These are phyloP conservation scores for Elaeagnus macrophylla DNA, from an alignment of 306 rosid species.

Conservation along the genomic window DNA sequence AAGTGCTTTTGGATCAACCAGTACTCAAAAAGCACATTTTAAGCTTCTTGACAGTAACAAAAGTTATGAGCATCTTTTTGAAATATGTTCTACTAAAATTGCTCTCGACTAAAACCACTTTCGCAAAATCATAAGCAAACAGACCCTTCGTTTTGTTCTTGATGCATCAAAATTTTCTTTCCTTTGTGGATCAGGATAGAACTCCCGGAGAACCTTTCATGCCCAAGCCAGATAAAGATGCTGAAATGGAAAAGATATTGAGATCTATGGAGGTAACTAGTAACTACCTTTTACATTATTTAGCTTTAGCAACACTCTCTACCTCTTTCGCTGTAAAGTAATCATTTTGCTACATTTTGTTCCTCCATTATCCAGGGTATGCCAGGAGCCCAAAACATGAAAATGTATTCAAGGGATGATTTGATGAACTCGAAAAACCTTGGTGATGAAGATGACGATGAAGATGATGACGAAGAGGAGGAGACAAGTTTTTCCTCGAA, in stretches of 20 bases:
- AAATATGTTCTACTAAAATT: too few relatives aligned
- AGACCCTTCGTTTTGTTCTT: neutral
- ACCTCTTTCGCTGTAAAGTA: constrained; percentile 3
- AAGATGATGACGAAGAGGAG: constrained; percentile 39
- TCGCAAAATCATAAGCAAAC: neutral
- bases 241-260: constrained; percentile 85
- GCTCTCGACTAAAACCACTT: too few relatives aligned
- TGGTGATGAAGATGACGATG: constrained; percentile 57
- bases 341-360: constrained; percentile 1
- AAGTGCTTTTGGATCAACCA: neutral
- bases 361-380: constrained; percentile 56
- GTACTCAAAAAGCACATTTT: neutral
- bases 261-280: constrained; percentile 85
- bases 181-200: constrained; percentile 48
- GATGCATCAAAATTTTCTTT: neutral
- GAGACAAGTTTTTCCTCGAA: constrained; percentile 49
- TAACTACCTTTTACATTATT: neutral
- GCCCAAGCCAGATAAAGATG: constrained; percentile 81
- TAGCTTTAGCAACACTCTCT: neutral
- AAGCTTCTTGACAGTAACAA: neutral
- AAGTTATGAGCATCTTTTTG: neutral
- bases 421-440: constrained; percentile 70
- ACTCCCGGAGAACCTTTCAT: constrained; percentile 76
- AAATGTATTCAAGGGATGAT: constrained; percentile 93
- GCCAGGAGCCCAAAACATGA: constrained; percentile 99